Evolutionary conservation across 805 yeast species (phyloP).

Genomic region (Cyberlindnera xylosilytica): DNA sequence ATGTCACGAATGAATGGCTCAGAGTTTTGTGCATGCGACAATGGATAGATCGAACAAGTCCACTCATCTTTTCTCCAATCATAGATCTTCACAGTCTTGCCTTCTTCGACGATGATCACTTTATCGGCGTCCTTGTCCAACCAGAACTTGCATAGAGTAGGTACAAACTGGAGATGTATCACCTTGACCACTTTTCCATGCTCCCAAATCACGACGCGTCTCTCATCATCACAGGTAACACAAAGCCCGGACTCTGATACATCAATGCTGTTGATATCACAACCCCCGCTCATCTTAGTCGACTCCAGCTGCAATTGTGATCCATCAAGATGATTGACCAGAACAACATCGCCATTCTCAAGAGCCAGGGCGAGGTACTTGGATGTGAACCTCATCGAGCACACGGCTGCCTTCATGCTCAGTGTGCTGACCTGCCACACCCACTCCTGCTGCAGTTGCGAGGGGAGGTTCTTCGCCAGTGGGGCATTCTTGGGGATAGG

Average conservation of each 20-base stretch:
- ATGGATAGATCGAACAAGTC: conserved; percentile 32
- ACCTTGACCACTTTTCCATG: conserved; percentile 13
- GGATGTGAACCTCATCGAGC: conserved; percentile 18
- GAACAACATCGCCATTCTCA: conserved; percentile 19
- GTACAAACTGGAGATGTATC: conserved; percentile 19
- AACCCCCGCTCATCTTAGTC: conserved; percentile 17
- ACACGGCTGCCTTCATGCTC: conserved; percentile 14
- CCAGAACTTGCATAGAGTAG: conserved; percentile 32
- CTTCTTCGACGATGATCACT: conserved; percentile 32
- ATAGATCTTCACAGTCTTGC: conserved; percentile 29
- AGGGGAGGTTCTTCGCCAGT: conserved; percentile 24
- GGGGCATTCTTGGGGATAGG: conserved; percentile 23
- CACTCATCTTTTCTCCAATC: conserved; percentile 33
- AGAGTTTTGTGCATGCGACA: conserved; percentile 19
- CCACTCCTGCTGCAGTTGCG: conserved; percentile 25
- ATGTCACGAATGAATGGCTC: conserved; percentile 21
- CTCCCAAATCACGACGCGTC: conserved; percentile 30
- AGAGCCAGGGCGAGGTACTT: conserved; percentile 21
- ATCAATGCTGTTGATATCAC: conserved; percentile 30
- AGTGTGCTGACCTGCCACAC: conserved; percentile 20
- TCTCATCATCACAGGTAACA: conserved; percentile 32
- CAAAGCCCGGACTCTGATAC: conserved; percentile 29
- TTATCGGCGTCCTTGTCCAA: conserved; percentile 30
- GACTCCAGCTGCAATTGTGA: conserved; percentile 7
- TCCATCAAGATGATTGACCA: conserved; percentile 23